phyloP scores from a whole-genome alignment of 2,329 filamentous ascomycete species.

The Lachnellula subtilissima region DNA sequence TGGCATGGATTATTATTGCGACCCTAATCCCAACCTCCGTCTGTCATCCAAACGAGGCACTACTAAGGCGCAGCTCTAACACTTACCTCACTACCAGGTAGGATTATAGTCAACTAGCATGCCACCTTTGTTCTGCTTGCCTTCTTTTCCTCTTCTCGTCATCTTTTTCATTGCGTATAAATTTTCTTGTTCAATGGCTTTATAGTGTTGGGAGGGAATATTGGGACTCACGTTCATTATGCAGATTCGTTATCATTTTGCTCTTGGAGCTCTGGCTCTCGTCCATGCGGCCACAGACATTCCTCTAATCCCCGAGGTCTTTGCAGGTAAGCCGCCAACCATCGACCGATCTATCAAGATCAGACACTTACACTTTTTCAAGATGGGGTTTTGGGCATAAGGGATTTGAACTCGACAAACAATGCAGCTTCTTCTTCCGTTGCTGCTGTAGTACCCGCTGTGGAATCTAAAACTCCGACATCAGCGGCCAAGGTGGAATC shows the following conservation, averaged over 20 bases:
- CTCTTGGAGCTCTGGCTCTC: conserved; percentile 16
- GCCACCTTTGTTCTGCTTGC: conserved; percentile 2
- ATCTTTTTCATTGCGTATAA: neutral
- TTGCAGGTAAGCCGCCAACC: neutral
- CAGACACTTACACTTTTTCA: neutral
- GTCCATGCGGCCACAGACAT: conserved; percentile 12
- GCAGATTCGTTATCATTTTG: conserved; percentile 12
- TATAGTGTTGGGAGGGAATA: neutral
- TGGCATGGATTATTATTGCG: too few relatives aligned
- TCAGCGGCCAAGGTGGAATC: neutral
- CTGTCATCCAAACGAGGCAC: neutral
- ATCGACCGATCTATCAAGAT: neutral
- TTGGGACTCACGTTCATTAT: conserved; percentile 14
- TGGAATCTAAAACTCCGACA: neutral
- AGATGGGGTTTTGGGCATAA: neutral
- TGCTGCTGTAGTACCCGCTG: neutral
- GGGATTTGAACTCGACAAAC: neutral
- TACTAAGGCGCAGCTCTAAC: neutral
- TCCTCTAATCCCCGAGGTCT: neutral
- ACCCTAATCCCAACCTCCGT: too few relatives aligned
- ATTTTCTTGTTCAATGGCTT: conserved; percentile 6
- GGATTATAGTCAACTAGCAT: neutral
- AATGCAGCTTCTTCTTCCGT: neutral
- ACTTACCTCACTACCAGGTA: neutral
- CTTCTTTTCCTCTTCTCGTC: conserved; percentile 1